phyloP scores from a whole-genome alignment of 2,329 filamentous ascomycete species.

The Botrytis paeoniae region DNA sequence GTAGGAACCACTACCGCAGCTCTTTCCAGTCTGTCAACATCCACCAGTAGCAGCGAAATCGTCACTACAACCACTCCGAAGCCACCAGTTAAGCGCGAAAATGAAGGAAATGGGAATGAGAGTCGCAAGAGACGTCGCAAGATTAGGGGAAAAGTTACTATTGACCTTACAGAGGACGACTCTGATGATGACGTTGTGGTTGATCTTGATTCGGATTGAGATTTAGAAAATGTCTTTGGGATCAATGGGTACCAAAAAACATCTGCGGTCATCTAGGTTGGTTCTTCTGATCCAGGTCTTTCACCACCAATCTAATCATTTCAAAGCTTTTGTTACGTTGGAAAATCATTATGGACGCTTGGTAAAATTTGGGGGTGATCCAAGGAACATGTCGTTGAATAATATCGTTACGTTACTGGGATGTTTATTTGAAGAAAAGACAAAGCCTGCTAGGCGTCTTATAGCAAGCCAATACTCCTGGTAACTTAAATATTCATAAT shows the following conservation, averaged over 20 bases:
- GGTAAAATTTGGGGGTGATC: not conserved
- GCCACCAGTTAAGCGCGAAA: not conserved
- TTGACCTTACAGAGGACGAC: slow-evolving; percentile 8
- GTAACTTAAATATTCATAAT: not conserved
- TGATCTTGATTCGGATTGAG: not conserved
- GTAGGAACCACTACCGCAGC: not conserved
- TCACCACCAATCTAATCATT: not conserved
- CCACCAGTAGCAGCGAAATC: not conserved
- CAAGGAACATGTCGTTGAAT: not conserved
- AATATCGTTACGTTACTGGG: not conserved
- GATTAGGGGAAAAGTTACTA: not conserved
- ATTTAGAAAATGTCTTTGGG: not conserved
- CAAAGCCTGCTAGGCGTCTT: not conserved
- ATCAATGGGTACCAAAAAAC: not conserved
- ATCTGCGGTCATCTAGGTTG: not conserved
- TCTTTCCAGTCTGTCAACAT: not conserved
- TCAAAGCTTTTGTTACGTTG: not conserved
- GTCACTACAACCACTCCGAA: not conserved
- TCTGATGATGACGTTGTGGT: slow-evolving; percentile 2
- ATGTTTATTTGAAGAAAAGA: not conserved
- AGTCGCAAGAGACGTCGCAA: not conserved
- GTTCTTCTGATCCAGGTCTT: too few relatives aligned
- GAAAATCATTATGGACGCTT: not conserved
- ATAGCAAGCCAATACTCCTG: not conserved
- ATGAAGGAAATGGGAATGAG: not conserved